These are phyloP conservation scores for Rhodotorula diobovata DNA, from an alignment of 768 basidiomycete genomes.

Conservation along the genomic window DNA sequence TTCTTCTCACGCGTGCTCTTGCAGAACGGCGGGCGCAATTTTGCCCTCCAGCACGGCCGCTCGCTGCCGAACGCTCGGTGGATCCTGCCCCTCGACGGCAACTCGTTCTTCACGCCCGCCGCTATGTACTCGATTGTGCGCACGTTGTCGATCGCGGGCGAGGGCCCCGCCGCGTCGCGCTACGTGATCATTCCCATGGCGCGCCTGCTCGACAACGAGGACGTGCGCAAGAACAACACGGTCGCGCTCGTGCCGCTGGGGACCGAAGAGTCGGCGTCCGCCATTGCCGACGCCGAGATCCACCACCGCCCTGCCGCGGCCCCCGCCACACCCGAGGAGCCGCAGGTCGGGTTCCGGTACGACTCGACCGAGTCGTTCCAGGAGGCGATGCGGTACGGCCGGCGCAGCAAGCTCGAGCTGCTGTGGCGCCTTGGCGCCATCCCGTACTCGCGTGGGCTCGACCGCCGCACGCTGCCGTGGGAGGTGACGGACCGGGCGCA, in stretches of 20 bases:
- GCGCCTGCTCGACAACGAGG: conserved; percentile 42
- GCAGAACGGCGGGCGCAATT: conserved; percentile 46
- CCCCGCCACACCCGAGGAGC: conserved; percentile 44
- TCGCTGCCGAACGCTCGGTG: conserved; percentile 41
- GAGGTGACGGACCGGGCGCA: conserved; percentile 42
- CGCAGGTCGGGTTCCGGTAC: conserved; percentile 45
- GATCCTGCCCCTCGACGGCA: conserved; percentile 45
- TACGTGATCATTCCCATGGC: conserved; percentile 45
- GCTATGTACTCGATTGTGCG: conserved; percentile 42
- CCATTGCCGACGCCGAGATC: conserved; percentile 30
- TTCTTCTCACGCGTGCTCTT: no score
- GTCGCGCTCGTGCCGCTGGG: conserved; percentile 31
- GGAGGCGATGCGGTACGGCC: conserved; percentile 45
- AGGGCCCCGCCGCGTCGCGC: conserved; percentile 31
- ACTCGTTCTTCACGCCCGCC: conserved; percentile 45
- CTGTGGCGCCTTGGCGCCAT: conserved; percentile 45
- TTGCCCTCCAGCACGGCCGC: conserved; percentile 42
- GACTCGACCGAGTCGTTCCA: conserved; percentile 42
- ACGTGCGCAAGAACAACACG: conserved; percentile 37
- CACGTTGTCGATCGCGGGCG: conserved; percentile 39
- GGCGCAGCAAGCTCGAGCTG: conserved; percentile 44
- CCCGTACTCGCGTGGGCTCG: conserved; percentile 42
- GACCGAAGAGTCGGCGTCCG: conserved; percentile 22
- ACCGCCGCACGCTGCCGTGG: conserved; percentile 42
- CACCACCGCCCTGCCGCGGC: conserved; percentile 18